Evolutionary conservation across 257 asterid species (phyloP).

Genomic region (Gardenia jasminoides): DNA sequence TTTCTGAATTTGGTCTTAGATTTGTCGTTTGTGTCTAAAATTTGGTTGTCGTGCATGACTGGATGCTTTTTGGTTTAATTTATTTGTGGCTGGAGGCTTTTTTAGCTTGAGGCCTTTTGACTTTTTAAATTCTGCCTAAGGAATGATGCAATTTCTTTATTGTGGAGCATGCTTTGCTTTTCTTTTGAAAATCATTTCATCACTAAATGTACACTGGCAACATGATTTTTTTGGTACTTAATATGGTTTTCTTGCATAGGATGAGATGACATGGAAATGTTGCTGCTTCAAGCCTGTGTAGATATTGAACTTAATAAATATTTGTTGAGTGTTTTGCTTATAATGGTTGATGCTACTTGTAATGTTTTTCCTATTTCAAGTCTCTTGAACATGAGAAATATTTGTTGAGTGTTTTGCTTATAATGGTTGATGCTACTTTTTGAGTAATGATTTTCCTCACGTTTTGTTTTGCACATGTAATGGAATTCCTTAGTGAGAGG

Average conservation of each 20-base stretch:
- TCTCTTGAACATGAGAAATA: background rate
- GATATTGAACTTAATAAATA: background rate
- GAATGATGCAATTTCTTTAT: background rate
- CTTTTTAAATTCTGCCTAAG: background rate
- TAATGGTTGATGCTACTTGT: too few species aligned
- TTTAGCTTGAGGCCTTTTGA: background rate
- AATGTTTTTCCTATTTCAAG: background rate
- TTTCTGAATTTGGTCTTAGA: background rate
- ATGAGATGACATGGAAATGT: background rate
- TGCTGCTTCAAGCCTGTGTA: background rate
- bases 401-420: background rate
- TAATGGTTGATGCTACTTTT: background rate
- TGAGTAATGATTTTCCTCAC: background rate
- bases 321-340: background rate
- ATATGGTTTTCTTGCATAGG: background rate
- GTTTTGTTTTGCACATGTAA: background rate
- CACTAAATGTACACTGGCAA: background rate
- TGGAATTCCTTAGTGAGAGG: background rate
- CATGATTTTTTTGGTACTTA: background rate
- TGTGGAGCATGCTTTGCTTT: background rate
- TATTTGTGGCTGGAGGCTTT: background rate
- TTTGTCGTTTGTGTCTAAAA: background rate
- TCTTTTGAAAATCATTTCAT: background rate
- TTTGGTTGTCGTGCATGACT: background rate
- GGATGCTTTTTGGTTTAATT: background rate